Conservation (phyloP, 257 asterid genomes). For the Gynochthodes officinalis region DNA sequence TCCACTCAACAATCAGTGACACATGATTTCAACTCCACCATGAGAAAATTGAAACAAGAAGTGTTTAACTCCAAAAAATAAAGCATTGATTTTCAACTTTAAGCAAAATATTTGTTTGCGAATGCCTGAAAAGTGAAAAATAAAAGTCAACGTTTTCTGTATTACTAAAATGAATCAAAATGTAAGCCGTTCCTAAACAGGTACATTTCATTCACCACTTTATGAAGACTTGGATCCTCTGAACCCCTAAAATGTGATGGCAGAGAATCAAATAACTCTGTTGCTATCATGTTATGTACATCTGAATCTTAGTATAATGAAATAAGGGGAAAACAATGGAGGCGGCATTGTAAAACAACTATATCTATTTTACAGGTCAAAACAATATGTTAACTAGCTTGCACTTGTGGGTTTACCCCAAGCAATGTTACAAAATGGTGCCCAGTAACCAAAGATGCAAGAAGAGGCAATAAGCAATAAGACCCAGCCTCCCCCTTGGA, state of each 20-base stretch:
- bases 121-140: neutral
- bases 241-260: conserved; percentile 55
- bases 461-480: conserved; percentile 70
- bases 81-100: neutral
- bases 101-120: neutral
- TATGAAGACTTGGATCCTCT: conserved; percentile 31
- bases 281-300: conserved; percentile 15
- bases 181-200: neutral
- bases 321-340: neutral
- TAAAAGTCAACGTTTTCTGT: neutral
- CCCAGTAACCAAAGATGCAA: conserved; percentile 84
- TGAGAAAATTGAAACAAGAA: neutral
- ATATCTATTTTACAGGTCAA: conserved; percentile 36
- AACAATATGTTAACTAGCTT: conserved; percentile 7
- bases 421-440: conserved; percentile 51
- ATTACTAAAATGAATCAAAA: neutral
- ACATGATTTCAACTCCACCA: neutral
- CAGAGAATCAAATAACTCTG: conserved; percentile 51
- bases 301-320: conserved; percentile 13
- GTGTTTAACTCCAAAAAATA: too few species aligned
- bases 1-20: too few species aligned
- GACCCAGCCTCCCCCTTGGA: conserved; percentile 86
- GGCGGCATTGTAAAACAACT: conserved; percentile 18
- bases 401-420: conserved; percentile 18
- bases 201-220: conserved; percentile 11